Evolutionary conservation across 2,329 filamentous ascomycete genomes (phyloP), one percentile per base, ranked within the genome.

Genomic region (Colletotrichum musicola): DNA sequence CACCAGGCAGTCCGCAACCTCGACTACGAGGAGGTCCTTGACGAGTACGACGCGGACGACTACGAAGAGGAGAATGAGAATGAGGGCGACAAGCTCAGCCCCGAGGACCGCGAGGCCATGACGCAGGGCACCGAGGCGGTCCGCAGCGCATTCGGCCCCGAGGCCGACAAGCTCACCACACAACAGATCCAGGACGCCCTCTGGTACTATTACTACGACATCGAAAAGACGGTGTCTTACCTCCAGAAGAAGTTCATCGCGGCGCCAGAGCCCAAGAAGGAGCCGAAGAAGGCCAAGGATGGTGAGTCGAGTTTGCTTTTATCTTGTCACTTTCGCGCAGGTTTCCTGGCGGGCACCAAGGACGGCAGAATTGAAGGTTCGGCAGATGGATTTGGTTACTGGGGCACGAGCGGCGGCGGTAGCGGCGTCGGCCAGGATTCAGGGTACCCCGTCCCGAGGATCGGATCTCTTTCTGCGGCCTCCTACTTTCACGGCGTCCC

Each of bases 151-250:
- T 83, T 97, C n/a, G 91, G 89, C 6, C 79, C 82, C 10, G 84
- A 88, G 69, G 83, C 85, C 38, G 81, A 81, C 71, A 89, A 88
- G 70, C 85, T 91, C 73, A 87, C 85, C 42, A 81, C 79, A 53
- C 79, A 76, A 44, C 92, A 97, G 76, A 95, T 98, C 71, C 90
- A 97, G 77, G 95, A 98, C 70, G 88, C 95, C 0, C 81, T 99
- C 16, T 98, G 94, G 94, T 90, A 99, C 80, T 98, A 98, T 80
- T 98, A 95, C 79, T 98, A 95, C 77, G 95, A 99, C 75, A 85
- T 97, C 35, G 92, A 90, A 65, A 97, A 97, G 80, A 90, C 93
- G 1, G 91, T 97, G 44, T 85, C 88, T 64, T 98, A 97, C 76
- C 81, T 99, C 66, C 88, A 90, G 71, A 92, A 90, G 85, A 90